Base-by-base conservation (phyloP, 306 rosid species). In the Pterocarpus macrocarpus region DNA sequence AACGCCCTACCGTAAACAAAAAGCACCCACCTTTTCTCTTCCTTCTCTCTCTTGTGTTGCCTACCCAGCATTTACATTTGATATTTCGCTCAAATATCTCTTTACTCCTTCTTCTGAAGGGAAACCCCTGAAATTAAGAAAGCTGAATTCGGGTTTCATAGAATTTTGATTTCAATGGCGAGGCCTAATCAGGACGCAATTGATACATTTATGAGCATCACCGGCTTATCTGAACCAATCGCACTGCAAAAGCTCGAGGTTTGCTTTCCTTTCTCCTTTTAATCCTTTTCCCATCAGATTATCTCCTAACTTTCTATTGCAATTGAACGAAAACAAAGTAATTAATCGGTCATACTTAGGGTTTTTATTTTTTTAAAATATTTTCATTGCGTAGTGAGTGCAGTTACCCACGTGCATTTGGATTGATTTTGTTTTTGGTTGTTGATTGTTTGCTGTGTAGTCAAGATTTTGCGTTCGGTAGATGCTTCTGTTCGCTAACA, bases 141-240 rank as follows among this genome's bases (percentile, higher is more conserved):
- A 9, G 53, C 53, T 47, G 53, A 9, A 47, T 47, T 47, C 15
- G 3, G 53, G 14, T 47, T 47, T 47, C n/a, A 9, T 47, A 1
- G 53, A 63, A 71, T 10, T 35, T 22, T 6, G 71, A 64, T 88
- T 86, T 78, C 80, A 76, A 91, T 91, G 96, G 90, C 93, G 88
- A 83, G 86, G 64, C 90, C 87, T 64, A 67, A 76, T 83, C 93
- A 84, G 65, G 92, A 85, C 74, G 90, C 90, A 69, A 86, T 91
- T 69, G 94, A 88, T 9, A 91, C 92, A 34, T 91, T 91, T 82
- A 90, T 90, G 56, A 76, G 80, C 85, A 89, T 91, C 84, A 90
- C 97, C 8, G 94, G 91, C 35, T 85, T 85, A 15, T 55, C 94
- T 66, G 88, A 90, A 52, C 75, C 86, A n/a, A 76, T 87, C 80